Evolutionary conservation across 1,284 basidiomycete species (phyloP).

Genomic region (Singerocomus inundabilis): DNA sequence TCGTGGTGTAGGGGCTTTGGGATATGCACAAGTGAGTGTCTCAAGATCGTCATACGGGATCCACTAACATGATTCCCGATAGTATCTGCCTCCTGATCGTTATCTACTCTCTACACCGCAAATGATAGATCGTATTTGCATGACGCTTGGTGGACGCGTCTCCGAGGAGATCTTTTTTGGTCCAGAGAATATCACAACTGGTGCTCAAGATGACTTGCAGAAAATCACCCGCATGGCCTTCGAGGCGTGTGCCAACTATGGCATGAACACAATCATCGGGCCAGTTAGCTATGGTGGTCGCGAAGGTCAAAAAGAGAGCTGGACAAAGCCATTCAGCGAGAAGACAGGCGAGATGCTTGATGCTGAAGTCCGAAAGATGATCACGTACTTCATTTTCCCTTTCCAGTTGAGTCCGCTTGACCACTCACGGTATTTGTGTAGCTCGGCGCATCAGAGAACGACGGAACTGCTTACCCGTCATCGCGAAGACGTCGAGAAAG

Average conservation of each 20-base stretch:
- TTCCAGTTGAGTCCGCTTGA: not conserved
- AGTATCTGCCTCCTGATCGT: slow-evolving; percentile 95
- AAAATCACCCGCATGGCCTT: slow-evolving; percentile 99
- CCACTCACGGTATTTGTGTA: slow-evolving; percentile 27
- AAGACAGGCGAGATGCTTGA: slow-evolving; percentile 95
- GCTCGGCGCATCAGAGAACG: slow-evolving; percentile 83
- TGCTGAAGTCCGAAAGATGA: slow-evolving; percentile 92
- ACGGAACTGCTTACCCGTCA: slow-evolving; percentile 81
- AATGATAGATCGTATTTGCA: slow-evolving; percentile 94
- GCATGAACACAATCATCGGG: slow-evolving; percentile 94
- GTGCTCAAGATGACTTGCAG: slow-evolving; percentile 96
- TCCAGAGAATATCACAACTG: slow-evolving; percentile 90
- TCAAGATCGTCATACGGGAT: not conserved
- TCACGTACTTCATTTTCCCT: slow-evolving; percentile 52
- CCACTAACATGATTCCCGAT: slow-evolving; percentile 8
- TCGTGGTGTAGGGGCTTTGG: slow-evolving; percentile 91
- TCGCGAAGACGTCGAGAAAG: slow-evolving; percentile 89
- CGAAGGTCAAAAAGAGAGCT: slow-evolving; percentile 80
- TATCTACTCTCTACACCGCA: slow-evolving; percentile 96
- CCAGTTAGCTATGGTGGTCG: slow-evolving; percentile 93
- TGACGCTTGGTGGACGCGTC: slow-evolving; percentile 98
- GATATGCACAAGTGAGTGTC: slow-evolving; percentile 83
- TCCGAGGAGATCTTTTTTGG: slow-evolving; percentile 99
- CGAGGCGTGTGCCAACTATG: slow-evolving; percentile 91
- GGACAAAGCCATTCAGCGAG: slow-evolving; percentile 98